Base-by-base conservation (phyloP, 164 flowering plant genomes). In the Stephania yunnanensis region DNA sequence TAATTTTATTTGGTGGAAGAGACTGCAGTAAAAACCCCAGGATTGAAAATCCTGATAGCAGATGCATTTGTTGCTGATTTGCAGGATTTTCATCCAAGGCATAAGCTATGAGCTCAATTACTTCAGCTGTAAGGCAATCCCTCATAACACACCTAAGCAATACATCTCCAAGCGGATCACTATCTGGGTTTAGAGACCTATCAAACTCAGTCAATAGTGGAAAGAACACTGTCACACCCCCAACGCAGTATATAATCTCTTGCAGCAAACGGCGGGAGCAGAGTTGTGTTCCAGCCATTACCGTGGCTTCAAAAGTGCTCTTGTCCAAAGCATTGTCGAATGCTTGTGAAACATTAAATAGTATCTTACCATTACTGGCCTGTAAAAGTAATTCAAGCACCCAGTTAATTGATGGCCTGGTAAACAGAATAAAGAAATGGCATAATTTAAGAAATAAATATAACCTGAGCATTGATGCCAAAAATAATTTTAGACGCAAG, bases 1-100 rank as follows among this genome's bases (percentile, higher is more conserved):
- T 96, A 76, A 94, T 91, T 80, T 90, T 97, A 71, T 82, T 80
- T 0, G 94, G 92, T 36, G 91, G 88, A 81, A 90, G 89, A 20
- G 97, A 90, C 80, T 89, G 97, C 84, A 96, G 80, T 76, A 96
- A 81, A 76, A 92, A 94, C 25, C 99, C 99, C 68, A 96, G 82
- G 31, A 96, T 84, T 30, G 87, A 80, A 84, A 96, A 91, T 74
- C 99, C 98, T 72, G 99, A 94, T 76, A 92, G 89, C 79, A 87
- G 90, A 85, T 90, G 91, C 99, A 96, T 91, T 82, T 96, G 99
- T 73, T 96, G 98, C 85, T 92, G 98, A 85, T 92, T 96, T 81
- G 91, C 92, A 69, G 90, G 75, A 84, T 92, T 92, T 58, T 92
- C 97, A 80, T 96, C 98, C 71, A 96, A 82, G 64, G 87, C 89